These are phyloP conservation scores for Buddleja alternifolia DNA, from an alignment of 257 asterid species.

Conservation along the genomic window DNA sequence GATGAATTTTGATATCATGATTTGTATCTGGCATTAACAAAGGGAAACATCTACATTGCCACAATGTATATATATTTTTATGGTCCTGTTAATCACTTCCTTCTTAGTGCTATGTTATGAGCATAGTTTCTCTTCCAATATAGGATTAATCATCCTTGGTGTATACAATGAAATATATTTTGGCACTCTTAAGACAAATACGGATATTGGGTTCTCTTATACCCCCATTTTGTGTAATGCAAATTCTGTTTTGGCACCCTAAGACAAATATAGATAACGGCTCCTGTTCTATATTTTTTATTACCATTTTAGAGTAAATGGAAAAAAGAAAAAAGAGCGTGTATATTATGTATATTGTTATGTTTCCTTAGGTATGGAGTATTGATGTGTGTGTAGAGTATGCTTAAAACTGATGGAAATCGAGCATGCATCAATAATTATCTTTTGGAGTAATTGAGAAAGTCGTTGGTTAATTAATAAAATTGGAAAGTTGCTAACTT, in stretches of 20 bases:
- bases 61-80: background rate
- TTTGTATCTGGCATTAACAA: background rate
- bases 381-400: conserved; percentile 4
- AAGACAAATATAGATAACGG: background rate
- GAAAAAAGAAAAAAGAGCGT: no score
- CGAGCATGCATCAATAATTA: no score
- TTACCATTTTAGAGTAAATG: background rate
- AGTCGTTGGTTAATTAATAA: background rate
- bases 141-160: background rate
- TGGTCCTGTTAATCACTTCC: background rate
- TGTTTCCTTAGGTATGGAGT: no score
- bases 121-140: background rate
- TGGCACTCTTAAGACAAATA: background rate
- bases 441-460: background rate
- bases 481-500: background rate
- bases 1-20: conserved; percentile 9
- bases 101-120: background rate
- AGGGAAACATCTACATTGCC: background rate
- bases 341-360: no score
- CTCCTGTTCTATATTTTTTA: background rate
- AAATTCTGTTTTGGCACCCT: background rate
- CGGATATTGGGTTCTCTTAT: background rate
- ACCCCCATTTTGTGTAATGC: background rate
- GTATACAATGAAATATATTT: no score
- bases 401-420: background rate